Base-by-base conservation (phyloP, 306 rosid species). In the Gleditsia sinensis region DNA sequence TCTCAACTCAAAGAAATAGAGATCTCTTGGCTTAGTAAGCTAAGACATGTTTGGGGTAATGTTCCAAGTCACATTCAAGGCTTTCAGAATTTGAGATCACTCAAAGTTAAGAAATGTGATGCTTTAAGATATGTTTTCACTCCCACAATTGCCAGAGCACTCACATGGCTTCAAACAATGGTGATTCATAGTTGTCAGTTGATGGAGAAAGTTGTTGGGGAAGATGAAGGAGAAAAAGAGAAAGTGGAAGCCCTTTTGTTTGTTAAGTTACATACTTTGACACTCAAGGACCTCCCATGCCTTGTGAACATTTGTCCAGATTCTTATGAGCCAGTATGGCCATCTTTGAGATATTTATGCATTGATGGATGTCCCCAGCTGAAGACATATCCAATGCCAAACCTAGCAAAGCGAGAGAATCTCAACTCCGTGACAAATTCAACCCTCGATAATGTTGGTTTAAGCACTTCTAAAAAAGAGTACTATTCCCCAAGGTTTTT, bases 361-460 rank as follows among this genome's bases (percentile, higher is more conserved):
- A 76, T 76, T 57, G 81, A 76, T 20, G 81, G 69, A 24, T 77
- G 76, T 20, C 76, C 81, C 24, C n/a, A 7, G 32, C 64, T 77
- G 49, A 49, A 69, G 62, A 36, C 33, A 42, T 48, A 43, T 23
- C 19, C 48, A 34, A 67, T 2, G 6, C 59, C 46, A n/a, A 19
- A 0, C 8, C 49, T 1, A 19, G n/a, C 48, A 54, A 10, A 54
- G 50, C 27, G 55, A 55, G 45, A 71, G 32, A 57, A 56, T 42
- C 53, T 24, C 28, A 36, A 13, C 37, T 55, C n/a, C 36, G 21
- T 25, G 2, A 45, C 69, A 32, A 50, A 28, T 33, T 69, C 61
- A 50, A 69, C 21, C 14, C 5, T 13, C 14, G 48, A 51, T 20
- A 60, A 8, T 73, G 43, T 45, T 60, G 78, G 49, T 32, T 7